Base-by-base conservation (phyloP, 768 basidiomycete species). In the Collybiopsis luxurians region DNA sequence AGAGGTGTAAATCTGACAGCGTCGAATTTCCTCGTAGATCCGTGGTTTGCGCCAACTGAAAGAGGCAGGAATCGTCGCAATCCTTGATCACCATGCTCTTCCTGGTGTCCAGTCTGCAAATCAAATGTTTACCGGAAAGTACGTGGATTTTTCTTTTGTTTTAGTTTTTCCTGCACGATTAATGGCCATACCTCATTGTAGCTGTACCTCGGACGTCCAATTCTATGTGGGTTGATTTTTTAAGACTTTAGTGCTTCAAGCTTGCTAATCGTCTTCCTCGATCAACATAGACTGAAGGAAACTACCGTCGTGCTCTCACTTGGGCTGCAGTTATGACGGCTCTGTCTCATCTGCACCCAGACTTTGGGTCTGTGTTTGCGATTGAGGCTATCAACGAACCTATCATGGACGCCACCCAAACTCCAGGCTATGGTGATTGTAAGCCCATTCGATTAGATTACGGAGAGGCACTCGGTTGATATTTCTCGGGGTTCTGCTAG, bases 261-360 rank as follows among this genome's bases (percentile, higher is more conserved):
- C 24, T 26, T 6, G 23, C 24, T 48, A 26, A 12, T 42, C n/a
- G n/a, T 52, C 19, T n/a, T n/a, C 19, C 28, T 53, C 27, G 30
- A 27, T 38, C n/a, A 38, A 21, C 34, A 10, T 64, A 89, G 89
- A 91, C 86, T 1, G 72, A 74, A 3, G 73, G 80, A 52, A 92
- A 92, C 66, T 92, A 89, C 60, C 80, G 83, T 57, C 85, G 90
- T 5, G 90, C 90, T 7, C 73, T 92, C 45, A 71, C 86, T n/a
- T 92, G 90, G 90, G 83, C 89, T 0, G 84, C 84, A 12, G 86
- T 92, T 19, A 91, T 92, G 85, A 86, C 90, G 0, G 69, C 79
- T 10, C 72, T 92, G 3, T 72, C 87, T 1, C 90, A 92, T 61
- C 69, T 87, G 31, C 85, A 91, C 64, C 78, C 89, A 4, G 71